These are phyloP conservation scores for Sarocladiaceae sp. DNA, from an alignment of 2,329 filamentous ascomycete genomes.

Conservation along the genomic window DNA sequence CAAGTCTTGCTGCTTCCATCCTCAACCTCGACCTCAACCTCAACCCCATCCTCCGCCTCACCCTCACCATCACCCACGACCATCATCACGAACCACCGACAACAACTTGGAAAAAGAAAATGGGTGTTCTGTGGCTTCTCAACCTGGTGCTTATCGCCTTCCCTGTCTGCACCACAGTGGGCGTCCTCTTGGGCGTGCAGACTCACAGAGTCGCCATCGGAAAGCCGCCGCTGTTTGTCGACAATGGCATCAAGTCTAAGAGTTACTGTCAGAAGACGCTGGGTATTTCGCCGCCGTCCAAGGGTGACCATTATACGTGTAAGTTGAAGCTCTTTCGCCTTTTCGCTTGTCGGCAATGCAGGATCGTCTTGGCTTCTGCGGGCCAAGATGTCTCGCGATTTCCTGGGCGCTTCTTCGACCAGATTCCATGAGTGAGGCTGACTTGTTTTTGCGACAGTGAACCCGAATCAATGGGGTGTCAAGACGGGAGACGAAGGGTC, in stretches of 20 bases:
- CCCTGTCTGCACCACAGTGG: slow-evolving; percentile 42
- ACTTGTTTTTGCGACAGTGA: slow-evolving; percentile 33
- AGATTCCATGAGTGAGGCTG: slow-evolving; percentile 1
- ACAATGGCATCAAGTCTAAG: slow-evolving; percentile 28
- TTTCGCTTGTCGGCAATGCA: neutral
- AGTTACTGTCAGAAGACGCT: slow-evolving; percentile 36
- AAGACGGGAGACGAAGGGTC: slow-evolving; percentile 27
- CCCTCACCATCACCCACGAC: neutral
- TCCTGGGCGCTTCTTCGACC: neutral
- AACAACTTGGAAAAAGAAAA: too few relatives aligned
- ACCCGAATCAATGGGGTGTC: slow-evolving; percentile 51
- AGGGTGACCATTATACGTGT: slow-evolving; percentile 41
- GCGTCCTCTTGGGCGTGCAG: slow-evolving; percentile 43
- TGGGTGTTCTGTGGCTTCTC: slow-evolving; percentile 35
- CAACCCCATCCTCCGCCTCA: neutral
- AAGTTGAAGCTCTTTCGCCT: slow-evolving; percentile 17
- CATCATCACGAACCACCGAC: neutral
- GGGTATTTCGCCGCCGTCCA: slow-evolving; percentile 38
- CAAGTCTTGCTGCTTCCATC: too few relatives aligned
- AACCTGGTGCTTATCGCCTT: slow-evolving; percentile 43
- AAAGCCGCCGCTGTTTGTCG: slow-evolving; percentile 35
- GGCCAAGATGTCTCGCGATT: slow-evolving; percentile 6
- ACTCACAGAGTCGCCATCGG: slow-evolving; percentile 35
- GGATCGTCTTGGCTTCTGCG: slow-evolving; percentile 3
- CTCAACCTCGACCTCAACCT: neutral